Evolutionary conservation across 148 eudicot species (phyloP), one percentile per base, ranked within the genome.

Genomic region (Selenicereus undatus): DNA sequence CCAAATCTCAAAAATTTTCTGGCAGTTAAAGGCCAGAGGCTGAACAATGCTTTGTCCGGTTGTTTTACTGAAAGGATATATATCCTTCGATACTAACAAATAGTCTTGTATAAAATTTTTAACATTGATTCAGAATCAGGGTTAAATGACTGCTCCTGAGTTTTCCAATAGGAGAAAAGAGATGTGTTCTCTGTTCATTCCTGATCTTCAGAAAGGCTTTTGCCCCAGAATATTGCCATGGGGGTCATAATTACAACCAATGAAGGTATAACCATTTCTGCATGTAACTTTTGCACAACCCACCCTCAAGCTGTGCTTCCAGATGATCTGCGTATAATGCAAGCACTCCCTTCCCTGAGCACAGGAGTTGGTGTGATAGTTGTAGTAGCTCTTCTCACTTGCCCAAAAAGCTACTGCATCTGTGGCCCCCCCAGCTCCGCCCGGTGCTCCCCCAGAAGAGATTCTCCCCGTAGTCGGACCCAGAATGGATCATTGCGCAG

Each of bases 371-470:
- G 79, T 78, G 17, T 81, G 42, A 30, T 81, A 84, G 14, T 84
- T 45, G 42, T 84, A 84, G 73, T 65, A 84, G 4, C 43, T 81
- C 42, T 56, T 74, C 75, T 84, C 86, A 69, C 66, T 56, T 16
- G 43, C 84, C 86, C 86, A 84, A 68, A 74, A 81, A 11, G 76
- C 73, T 0, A 84, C 72, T 1, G 86, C 86, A 51, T 84, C 86
- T 14, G 4, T 20, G 11, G 86, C 79, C 0, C 84, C 84, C 84
- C 86, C 86, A 84, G 5, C 24, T 71, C 51, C 81, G 7, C 22
- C 86, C 86, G 3, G 81, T 68, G 24, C 86, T 81, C 20, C 86
- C 86, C 86, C 86, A 84, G 42, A 84, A 84, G 30, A 84, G 84
- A 45, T 84, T 84, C 76, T 84, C 86, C 0, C 86, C 86, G 35